Base-by-base conservation (phyloP, 2,329 filamentous ascomycete genomes). In the Penicillium sp. region DNA sequence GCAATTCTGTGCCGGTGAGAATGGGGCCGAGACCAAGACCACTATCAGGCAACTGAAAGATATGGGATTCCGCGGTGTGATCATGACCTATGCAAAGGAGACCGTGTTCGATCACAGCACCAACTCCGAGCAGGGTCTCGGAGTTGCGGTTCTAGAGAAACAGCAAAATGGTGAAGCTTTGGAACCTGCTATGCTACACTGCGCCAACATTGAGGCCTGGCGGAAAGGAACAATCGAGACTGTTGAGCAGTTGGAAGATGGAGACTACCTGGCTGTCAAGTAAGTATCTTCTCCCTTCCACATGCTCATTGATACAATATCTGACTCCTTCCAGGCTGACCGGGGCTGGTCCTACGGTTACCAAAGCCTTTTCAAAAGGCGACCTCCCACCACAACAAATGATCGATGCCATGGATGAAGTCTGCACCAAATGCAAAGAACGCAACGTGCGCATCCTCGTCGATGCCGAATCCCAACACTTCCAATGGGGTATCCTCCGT, bases 1-100 rank as follows among this genome's bases (percentile, higher is more conserved):
- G 13, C 92, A 96, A 66, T 96, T 96, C 73, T 96, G 92, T 70
- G 90, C 90, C 0, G 92, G 92, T 27, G 89, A 92, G 74, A 87
- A 83, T 49, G 77, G 80, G 1, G 62, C 68, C 1, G 89, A 96
- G 71, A 86, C 94, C 2, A 77, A 78, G 43, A 71, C 68, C 17
- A 91, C 88, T 0, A 83, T 90, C 26, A 68, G 77, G 2, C 76
- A 80, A 3, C 78, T 95, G 27, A 89, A 90, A 69, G 72, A 79
- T 20, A 85, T 93, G 46, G 92, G 92, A 1, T 95, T 91, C 68
- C 84, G 82, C 15, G 92, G 91, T 12, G 88, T 95, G 9, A 91
- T 96, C 46, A 79, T 96, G 46, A 86, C 89, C 46, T 96, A 95
- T 61, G 91, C 90, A 5, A 84, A 83, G 56, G 92, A 96, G 70